Conservation (phyloP, 305 asterid species). For the Fraxinus velutina region DNA sequence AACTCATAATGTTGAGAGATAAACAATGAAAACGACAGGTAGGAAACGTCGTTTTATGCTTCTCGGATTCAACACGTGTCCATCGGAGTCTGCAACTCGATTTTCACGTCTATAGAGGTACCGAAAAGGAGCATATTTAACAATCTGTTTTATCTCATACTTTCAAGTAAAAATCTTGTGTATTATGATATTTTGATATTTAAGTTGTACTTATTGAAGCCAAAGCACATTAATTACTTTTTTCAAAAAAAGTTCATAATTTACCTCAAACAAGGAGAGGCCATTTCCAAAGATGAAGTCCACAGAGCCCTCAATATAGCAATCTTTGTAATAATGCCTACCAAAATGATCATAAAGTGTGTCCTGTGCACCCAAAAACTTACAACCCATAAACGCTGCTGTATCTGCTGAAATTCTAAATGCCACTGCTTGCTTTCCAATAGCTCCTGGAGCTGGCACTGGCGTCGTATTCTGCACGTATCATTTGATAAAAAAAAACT, state of each 20-base stretch:
- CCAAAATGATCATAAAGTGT: conserved; percentile 83
- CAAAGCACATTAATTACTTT: background rate
- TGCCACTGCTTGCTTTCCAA: conserved; percentile 92
- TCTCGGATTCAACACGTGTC: background rate
- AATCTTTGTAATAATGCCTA: conserved; percentile 79
- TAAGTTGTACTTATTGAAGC: background rate
- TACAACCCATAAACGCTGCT: conserved; percentile 72
- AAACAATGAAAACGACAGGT: background rate
- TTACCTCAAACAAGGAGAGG: conserved; percentile 77
- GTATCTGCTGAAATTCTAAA: conserved; percentile 86
- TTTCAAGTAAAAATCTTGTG: background rate
- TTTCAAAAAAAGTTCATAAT: background rate
- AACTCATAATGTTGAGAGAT: background rate
- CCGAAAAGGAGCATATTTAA: background rate
- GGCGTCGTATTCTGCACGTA: conserved; percentile 70
- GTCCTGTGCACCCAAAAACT: conserved; percentile 86
- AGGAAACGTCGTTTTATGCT: background rate
- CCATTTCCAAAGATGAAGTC: conserved; percentile 89
- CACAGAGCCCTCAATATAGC: conserved; percentile 90
- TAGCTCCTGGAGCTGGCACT: conserved; percentile 71
- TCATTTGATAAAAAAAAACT: background rate
- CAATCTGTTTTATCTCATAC: background rate
- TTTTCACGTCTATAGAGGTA: background rate
- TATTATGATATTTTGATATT: background rate
- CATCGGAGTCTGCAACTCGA: background rate